Conservation (phyloP, 164 flowering plant genomes). For the Buxus sempervirens region DNA sequence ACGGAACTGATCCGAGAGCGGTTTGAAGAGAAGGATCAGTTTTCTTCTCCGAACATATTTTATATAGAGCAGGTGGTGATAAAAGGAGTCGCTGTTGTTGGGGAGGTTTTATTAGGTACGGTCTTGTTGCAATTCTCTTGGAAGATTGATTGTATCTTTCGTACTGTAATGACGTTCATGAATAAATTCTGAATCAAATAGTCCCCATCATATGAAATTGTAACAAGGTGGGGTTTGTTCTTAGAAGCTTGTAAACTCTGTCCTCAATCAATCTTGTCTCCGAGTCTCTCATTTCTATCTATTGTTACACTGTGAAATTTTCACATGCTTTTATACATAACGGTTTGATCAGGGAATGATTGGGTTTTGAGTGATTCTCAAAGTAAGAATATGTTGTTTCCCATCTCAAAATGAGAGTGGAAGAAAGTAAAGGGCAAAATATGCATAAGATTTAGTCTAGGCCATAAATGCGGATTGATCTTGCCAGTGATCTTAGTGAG, state of each 20-base stretch:
- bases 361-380: no score
- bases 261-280: no score
- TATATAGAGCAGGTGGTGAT: neutral
- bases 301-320: no score
- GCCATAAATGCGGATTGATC: no score
- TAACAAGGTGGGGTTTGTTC: neutral
- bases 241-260: neutral
- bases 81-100: neutral
- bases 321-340: no score
- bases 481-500: neutral
- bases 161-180: neutral
- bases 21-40: constrained; percentile 20
- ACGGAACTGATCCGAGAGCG: constrained; percentile 90
- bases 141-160: neutral
- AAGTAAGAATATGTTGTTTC: no score
- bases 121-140: constrained; percentile 1
- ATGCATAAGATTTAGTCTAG: neutral
- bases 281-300: no score
- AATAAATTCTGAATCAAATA: neutral
- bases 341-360: no score
- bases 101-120: constrained; percentile 7
- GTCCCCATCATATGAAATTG: neutral
- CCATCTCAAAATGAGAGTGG: no score
- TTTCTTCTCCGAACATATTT: neutral
- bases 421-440: no score